Base-by-base conservation (phyloP, 176 grass and related monocot genomes). In the Echinochloa phyllopogon region DNA sequence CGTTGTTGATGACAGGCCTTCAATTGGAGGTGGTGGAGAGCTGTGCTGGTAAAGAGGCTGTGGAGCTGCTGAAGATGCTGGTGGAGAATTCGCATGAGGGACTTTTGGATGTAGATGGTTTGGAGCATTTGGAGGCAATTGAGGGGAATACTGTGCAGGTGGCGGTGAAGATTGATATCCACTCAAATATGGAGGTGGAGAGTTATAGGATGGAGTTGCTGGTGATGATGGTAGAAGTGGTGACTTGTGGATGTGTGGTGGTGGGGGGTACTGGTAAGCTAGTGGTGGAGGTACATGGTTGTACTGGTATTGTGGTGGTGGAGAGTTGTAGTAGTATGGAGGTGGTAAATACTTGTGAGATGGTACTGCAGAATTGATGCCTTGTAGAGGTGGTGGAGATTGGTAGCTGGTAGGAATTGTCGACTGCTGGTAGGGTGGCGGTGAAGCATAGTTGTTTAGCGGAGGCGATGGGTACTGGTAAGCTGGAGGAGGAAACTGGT, bases 301-400 rank as follows among this genome's bases (percentile, higher is more conserved):
- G 56, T 83, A 10, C 47, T 77, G 50, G 47, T 79, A 40, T 29
- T 81, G 87, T 69, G 85, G 78, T 29, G 76, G 76, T n/a, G 85
- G 90, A 41, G 74, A 86, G 69, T 80, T 90, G 51, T 82, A 79
- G 83, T 90, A 82, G 83, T 82, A 88, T 79, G 88, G 92, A 29
- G 82, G 92, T 44, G 82, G 78, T 65, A 88, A 70, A 86, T 64
- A 88, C 25, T 78, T 93, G 41, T 69, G 41, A 39, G 81, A 27
- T 70, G 76, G 43, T 42, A 23, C 53, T 82, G 75, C 70, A 82
- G 86, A 60, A 1, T 59, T 78, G 69, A 60, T 6, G 18, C 52
- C n/a, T 6, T 51, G 43, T 89, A 57, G 41, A 58, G 77, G 65
- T 36, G 53, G 62, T 20, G 75, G 75, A 38, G 87, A 53, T 38